These are phyloP conservation scores for Calendula officinalis DNA, from an alignment of 129 eudicot species.

Conservation along the genomic window DNA sequence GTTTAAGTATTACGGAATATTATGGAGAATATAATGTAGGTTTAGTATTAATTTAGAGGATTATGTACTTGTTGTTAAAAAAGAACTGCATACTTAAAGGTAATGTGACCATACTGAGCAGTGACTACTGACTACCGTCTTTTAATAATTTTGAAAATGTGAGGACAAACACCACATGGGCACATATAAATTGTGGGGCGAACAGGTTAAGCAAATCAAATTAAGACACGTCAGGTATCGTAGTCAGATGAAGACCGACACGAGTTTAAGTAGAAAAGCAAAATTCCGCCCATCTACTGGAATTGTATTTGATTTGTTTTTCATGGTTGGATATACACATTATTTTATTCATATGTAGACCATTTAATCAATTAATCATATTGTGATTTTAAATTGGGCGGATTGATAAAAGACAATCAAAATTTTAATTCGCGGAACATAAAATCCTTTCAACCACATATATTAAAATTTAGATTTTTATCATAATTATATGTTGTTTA, in stretches of 20 bases:
- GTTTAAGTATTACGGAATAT: too few relatives aligned
- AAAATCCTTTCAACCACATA: too few relatives aligned
- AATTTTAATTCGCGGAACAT: too few relatives aligned
- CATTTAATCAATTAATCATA: neutral
- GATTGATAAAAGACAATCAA: too few relatives aligned
- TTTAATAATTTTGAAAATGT: neutral
- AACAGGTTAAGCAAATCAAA: conserved; percentile 2
- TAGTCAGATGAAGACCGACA: conserved; percentile 12
- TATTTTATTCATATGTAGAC: neutral
- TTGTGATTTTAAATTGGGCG: neutral
- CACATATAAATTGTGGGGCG: conserved; percentile 21
- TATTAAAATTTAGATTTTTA: too few relatives aligned
- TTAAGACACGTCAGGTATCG: conserved; percentile 5
- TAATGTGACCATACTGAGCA: too few relatives aligned
- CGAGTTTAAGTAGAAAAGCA: neutral
- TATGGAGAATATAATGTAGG: too few relatives aligned
- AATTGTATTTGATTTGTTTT: conserved; percentile 1
- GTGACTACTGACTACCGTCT: too few relatives aligned
- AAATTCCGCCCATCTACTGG: conserved; percentile 19
- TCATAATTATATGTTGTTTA: too few relatives aligned
- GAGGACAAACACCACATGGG: conserved; percentile 31
- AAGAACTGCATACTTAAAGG: too few relatives aligned
- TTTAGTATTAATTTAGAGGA: too few relatives aligned
- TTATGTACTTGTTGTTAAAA: too few relatives aligned
- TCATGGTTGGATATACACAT: neutral